A percentile compares a stretch with the other conserved stretches of the same genome.
Conservation (phyloP, 371 early-diverging fungal species). For the Apophysomyces elegans region DNA sequence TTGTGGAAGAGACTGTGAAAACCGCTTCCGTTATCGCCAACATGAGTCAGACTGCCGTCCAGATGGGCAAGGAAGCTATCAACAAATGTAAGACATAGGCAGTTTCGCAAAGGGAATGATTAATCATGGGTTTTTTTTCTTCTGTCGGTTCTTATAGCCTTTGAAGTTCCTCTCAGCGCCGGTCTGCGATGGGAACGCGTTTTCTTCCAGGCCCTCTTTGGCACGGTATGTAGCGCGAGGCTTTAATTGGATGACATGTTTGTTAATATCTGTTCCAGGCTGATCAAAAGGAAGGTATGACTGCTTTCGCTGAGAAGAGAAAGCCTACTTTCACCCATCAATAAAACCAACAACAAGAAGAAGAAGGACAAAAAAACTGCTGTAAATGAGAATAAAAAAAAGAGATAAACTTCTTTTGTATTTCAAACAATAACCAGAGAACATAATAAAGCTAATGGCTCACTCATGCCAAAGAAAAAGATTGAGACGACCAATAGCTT, state of each 20-base stretch:
- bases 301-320: conserved; percentile 96
- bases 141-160: conserved; percentile 58
- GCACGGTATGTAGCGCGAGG: conserved; percentile 62
- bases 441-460: too few species aligned
- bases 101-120: background rate
- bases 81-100: conserved; percentile 73
- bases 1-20: conserved; percentile 93
- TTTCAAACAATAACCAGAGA: background rate
- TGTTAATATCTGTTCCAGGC: conserved; percentile 49
- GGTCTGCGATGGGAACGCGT: conserved; percentile 95
- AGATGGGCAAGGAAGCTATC: conserved; percentile 96
- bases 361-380: background rate
- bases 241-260: background rate
- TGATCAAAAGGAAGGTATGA: conserved; percentile 98
- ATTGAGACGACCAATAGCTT: background rate
- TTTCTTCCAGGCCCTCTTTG: conserved; percentile 94
- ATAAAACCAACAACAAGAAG: conserved; percentile 43
- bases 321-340: conserved; percentile 87
- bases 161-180: conserved; percentile 83
- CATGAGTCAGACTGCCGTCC: conserved; percentile 85
- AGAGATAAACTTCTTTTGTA: background rate
- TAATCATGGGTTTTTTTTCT: conserved; percentile 5
- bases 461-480: background rate
- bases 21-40: conserved; percentile 84
- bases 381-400: background rate